Evolutionary conservation across 768 basidiomycete genomes (phyloP), one percentile per base, ranked within the genome.

Genomic region (Lentinula sp.): DNA sequence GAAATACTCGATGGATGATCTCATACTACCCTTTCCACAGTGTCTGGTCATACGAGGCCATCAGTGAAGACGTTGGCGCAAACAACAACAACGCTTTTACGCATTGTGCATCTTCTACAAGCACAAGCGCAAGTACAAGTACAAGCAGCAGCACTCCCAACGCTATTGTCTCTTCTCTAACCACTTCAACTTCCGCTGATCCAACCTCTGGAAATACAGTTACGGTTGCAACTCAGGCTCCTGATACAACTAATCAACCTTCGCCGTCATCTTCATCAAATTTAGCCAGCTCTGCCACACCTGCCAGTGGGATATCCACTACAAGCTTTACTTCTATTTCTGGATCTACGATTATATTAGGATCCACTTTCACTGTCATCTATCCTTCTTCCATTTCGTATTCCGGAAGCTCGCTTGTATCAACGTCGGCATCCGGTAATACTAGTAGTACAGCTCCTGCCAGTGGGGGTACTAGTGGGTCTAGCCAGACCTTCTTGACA

Each of bases 1-100:
- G 28, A 41, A 20, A 32, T 7, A 10, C 8, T 36, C 52, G 8
- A 41, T 12, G 13, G 28, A 15, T 33, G 39, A 23, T 6, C 13
- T 36, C 20, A 33, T 48, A 18, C 7, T 32, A 2, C 3, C 3
- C 16, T 59, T 15, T n/a, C 4, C 12, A 28, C 60, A 72, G 72
- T 49, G 60, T 61, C 1, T 71, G 55, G 23, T 67, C 71, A 3
- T 63, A 59, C 49, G 63, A 69, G 18, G 60, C 59, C 6, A 66
- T 64, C 3, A 57, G 58, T 9, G 20, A 42, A 12, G 64, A 68
- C 32, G 66, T 72, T n/a, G 57, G 57, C 2, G 59, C 53, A 23
- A 61, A 64, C 35, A 63, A 63, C 18, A 67, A 69, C 66, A 69
- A 73, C 51, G 70, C 70, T 0, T 73, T 71, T 57, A 70, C 69